Conservation (phyloP, 305 asterid genomes). For the Ajuga reptans region DNA sequence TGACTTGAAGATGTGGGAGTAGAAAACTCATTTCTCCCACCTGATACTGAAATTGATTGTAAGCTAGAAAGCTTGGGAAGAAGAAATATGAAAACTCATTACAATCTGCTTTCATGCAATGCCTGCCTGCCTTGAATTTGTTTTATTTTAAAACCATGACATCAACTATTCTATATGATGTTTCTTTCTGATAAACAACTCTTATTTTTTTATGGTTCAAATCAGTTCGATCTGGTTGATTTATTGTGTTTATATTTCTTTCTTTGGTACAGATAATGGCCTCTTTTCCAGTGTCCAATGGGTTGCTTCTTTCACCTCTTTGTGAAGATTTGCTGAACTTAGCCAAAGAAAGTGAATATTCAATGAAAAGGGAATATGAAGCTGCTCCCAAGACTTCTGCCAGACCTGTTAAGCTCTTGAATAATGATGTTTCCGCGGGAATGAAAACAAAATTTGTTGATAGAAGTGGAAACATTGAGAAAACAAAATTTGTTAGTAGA, state of each 20-base stretch:
- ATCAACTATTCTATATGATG: not conserved
- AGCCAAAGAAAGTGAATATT: slow-evolving; percentile 31
- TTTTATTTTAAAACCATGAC: not conserved
- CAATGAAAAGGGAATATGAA: slow-evolving; percentile 28
- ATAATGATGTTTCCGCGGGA: slow-evolving; percentile 27
- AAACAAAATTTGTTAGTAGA: slow-evolving; percentile 33
- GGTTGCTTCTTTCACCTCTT: slow-evolving; percentile 69
- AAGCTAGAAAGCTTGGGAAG: slow-evolving; percentile 8
- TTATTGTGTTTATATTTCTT: slow-evolving; percentile 4
- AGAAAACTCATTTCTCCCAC: not conserved
- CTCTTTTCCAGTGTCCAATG: slow-evolving; percentile 40
- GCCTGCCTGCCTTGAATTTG: not conserved
- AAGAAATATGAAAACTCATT: not conserved
- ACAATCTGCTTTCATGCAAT: slow-evolving; percentile 16
- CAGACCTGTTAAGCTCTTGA: slow-evolving; percentile 29
- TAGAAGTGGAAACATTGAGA: slow-evolving; percentile 29
- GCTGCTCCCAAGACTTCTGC: slow-evolving; percentile 37
- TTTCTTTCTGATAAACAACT: slow-evolving; percentile 3
- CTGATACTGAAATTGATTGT: slow-evolving; percentile 8
- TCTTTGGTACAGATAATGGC: slow-evolving; percentile 59
- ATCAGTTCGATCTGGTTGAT: slow-evolving; percentile 10
- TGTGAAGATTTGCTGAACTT: slow-evolving; percentile 49
- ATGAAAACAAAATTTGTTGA: slow-evolving; percentile 35
- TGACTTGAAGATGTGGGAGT: not conserved
- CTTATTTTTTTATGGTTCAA: not conserved